A percentile compares a stretch with the other conserved stretches of the same genome.
These are phyloP conservation scores for Sphagnum magellanicum DNA, from an alignment of 228 moss, liverwort and hornwort species.

Conservation along the genomic window DNA sequence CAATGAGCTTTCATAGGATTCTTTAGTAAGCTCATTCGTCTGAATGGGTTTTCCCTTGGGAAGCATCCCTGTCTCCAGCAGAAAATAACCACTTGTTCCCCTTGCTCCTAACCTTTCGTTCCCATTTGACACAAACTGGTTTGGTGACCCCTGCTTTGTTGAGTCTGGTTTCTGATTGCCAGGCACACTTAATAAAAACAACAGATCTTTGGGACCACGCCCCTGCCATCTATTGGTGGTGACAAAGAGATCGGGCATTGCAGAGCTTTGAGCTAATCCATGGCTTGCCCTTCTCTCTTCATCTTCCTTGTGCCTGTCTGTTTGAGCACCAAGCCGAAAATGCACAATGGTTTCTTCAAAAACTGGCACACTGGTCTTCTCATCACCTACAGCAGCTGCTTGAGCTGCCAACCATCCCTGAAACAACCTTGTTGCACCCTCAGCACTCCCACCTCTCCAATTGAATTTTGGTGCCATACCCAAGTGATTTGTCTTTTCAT, in stretches of 20 bases:
- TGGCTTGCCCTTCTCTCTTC: slow-evolving; percentile 29
- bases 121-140: slow-evolving; percentile 11
- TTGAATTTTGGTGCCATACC: slow-evolving; percentile 19
- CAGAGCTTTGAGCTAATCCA: slow-evolving; percentile 29
- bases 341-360: slow-evolving; percentile 62
- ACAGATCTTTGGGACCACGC: slow-evolving; percentile 42
- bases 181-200: slow-evolving; percentile 44
- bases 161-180: slow-evolving; percentile 7
- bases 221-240: slow-evolving; percentile 5
- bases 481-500: slow-evolving; percentile 20
- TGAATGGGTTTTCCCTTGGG: slow-evolving; percentile 11
- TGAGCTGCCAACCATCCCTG: slow-evolving; percentile 80
- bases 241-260: slow-evolving; percentile 33
- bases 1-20: slow-evolving; percentile 10
- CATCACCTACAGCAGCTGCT: slow-evolving; percentile 29
- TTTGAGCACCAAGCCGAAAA: slow-evolving; percentile 34
- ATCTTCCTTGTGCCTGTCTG: slow-evolving; percentile 17
- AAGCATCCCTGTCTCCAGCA: slow-evolving; percentile 35
- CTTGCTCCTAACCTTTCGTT: background rate
- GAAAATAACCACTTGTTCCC: slow-evolving; percentile 15
- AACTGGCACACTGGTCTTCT: slow-evolving; percentile 43
- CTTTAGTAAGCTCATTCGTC: slow-evolving; percentile 13
- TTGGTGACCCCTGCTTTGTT: slow-evolving; percentile 1
- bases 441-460: slow-evolving; percentile 13
- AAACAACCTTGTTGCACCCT: slow-evolving; percentile 30